phyloP scores from a whole-genome alignment of 2,329 filamentous ascomycete genomes.

The Dactylellina haptotyla region DNA sequence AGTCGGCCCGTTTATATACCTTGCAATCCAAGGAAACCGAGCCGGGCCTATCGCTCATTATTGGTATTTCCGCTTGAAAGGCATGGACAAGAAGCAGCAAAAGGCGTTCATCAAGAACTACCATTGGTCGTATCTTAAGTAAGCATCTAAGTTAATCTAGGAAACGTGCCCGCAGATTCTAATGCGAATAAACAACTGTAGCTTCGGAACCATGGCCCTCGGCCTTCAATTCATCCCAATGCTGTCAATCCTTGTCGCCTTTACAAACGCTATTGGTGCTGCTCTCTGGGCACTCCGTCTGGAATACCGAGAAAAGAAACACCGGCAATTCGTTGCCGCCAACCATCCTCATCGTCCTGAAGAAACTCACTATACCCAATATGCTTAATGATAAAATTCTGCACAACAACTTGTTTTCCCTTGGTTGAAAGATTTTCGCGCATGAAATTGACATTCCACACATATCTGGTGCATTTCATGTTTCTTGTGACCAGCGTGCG shows the following conservation, averaged over 20 bases:
- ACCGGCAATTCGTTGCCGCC: slow-evolving; percentile 47
- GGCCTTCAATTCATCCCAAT: slow-evolving; percentile 86
- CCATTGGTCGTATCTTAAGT: slow-evolving; percentile 87
- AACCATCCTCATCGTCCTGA: slow-evolving; percentile 50
- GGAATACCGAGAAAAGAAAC: slow-evolving; percentile 64
- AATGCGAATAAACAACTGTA: slow-evolving; percentile 57
- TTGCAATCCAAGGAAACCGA: slow-evolving; percentile 52
- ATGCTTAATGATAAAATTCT: no score
- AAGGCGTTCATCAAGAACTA: slow-evolving; percentile 75
- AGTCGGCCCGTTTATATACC: slow-evolving; percentile 54
- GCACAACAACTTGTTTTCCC: no score
- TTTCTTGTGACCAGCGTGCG: no score
- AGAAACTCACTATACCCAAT: slow-evolving; percentile 36
- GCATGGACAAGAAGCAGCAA: slow-evolving; percentile 76
- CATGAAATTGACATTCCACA: no score
- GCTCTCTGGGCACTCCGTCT: slow-evolving; percentile 86
- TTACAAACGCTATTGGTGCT: slow-evolving; percentile 85
- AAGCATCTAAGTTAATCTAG: slow-evolving; percentile 55
- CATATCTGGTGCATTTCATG: slow-evolving; percentile 6
- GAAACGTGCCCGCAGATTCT: neutral
- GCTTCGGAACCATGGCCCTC: slow-evolving; percentile 86
- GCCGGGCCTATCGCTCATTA: slow-evolving; percentile 52
- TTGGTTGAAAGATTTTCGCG: neutral
- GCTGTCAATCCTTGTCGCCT: slow-evolving; percentile 90
- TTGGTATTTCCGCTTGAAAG: slow-evolving; percentile 74